A percentile compares a stretch with the other conserved stretches of the same genome.
Evolutionary conservation across 805 yeast species (phyloP).

Genomic region (Wickerhamiella alocasiicola): DNA sequence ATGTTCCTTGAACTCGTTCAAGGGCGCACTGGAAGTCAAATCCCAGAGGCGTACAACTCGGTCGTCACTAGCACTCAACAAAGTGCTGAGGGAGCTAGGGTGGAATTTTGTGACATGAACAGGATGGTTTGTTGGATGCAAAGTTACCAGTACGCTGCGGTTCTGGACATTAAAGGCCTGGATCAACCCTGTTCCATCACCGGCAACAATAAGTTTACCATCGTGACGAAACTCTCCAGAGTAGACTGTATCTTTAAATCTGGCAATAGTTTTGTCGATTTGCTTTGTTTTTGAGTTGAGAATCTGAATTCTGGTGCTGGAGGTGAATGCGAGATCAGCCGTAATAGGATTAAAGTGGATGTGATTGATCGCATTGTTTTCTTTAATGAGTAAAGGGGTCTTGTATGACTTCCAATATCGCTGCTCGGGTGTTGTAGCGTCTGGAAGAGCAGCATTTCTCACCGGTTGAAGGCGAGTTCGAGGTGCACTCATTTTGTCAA

Average conservation of each 20-base stretch:
- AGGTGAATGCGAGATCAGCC: slow-evolving; percentile 85
- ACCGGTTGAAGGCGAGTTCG: slow-evolving; percentile 15
- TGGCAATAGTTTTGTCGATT: slow-evolving; percentile 67
- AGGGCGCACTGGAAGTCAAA: slow-evolving; percentile 69
- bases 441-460: slow-evolving; percentile 19
- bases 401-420: slow-evolving; percentile 84
- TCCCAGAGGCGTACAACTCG: slow-evolving; percentile 79
- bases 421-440: slow-evolving; percentile 42
- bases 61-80: slow-evolving; percentile 87
- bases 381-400: slow-evolving; percentile 81
- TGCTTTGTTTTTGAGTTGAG: slow-evolving; percentile 91
- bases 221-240: slow-evolving; percentile 85
- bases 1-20: slow-evolving; percentile 52
- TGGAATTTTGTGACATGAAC: slow-evolving; percentile 91
- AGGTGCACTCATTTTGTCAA: slow-evolving; percentile 21
- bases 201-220: slow-evolving; percentile 83
- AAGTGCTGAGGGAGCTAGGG: slow-evolving; percentile 56
- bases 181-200: slow-evolving; percentile 89
- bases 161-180: slow-evolving; percentile 82
- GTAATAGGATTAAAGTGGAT: slow-evolving; percentile 73
- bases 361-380: slow-evolving; percentile 82
- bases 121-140: slow-evolving; percentile 76
- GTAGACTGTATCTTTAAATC: slow-evolving; percentile 87
- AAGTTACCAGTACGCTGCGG: slow-evolving; percentile 62
- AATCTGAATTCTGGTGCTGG: slow-evolving; percentile 82